phyloP scores from a whole-genome alignment of 371 early-diverging fungal species.

The Umbelopsis sp. region DNA sequence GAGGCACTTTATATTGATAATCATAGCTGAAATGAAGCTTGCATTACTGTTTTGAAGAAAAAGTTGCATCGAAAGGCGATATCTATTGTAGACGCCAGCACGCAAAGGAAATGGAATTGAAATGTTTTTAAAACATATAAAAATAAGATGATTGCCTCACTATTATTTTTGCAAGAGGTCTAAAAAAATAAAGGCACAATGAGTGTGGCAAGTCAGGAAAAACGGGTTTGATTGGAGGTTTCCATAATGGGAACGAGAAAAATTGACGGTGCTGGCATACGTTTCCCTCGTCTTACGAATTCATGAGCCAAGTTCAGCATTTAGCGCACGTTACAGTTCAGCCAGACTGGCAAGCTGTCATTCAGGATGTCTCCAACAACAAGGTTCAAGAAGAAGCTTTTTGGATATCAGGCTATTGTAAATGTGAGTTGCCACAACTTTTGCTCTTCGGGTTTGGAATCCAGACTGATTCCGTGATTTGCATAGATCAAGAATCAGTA shows the following conservation, averaged over 20 bases:
- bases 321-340: conserved; percentile 47
- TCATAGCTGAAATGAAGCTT: no score
- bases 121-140: no score
- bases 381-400: conserved; percentile 38
- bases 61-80: no score
- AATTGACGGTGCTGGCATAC: neutral
- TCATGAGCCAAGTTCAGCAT: conserved; percentile 19
- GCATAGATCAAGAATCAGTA: conserved; percentile 22
- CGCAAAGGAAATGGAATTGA: no score
- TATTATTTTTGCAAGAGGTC: neutral
- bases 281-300: neutral
- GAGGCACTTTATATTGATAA: no score
- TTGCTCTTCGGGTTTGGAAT: neutral
- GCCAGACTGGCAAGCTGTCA: conserved; percentile 46
- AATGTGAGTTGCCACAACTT: conserved; percentile 33
- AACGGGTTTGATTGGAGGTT: neutral
- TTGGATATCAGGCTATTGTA: conserved; percentile 59
- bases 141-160: no score
- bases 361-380: conserved; percentile 35
- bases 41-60: no score
- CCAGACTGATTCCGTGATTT: neutral
- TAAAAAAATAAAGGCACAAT: neutral
- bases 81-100: no score
- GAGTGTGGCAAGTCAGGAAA: neutral
- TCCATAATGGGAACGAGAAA: neutral